Percentiles rank a stretch among this genome's conserved stretches.
These are phyloP conservation scores for Dispira parvispora DNA, from an alignment of 192 early-diverging fungal genomes.

Conservation along the genomic window DNA sequence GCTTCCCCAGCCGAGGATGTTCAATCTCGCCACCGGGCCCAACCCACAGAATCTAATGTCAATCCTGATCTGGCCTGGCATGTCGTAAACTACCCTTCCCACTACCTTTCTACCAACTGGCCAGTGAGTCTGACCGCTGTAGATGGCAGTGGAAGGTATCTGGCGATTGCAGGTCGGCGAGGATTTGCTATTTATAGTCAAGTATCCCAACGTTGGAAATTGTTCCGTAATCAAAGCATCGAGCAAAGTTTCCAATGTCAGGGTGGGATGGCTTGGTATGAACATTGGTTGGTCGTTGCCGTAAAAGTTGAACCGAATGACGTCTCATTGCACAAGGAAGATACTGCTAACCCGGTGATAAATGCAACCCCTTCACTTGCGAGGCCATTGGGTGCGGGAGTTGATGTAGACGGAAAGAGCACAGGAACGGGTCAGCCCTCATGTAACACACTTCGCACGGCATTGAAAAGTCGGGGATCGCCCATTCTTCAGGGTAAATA, in stretches of 20 bases:
- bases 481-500: too few relatives aligned
- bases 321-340: too few relatives aligned
- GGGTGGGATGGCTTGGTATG: slow-evolving; percentile 26
- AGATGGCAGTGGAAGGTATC: slow-evolving; percentile 45
- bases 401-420: too few relatives aligned
- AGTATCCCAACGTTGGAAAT: slow-evolving; percentile 60
- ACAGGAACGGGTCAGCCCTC: too few relatives aligned
- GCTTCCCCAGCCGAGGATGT: too few relatives aligned
- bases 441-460: too few relatives aligned
- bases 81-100: background rate
- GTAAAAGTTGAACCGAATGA: slow-evolving; percentile 6
- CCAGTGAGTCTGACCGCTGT: slow-evolving; percentile 39
- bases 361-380: too few relatives aligned
- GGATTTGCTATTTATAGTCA: slow-evolving; percentile 70
- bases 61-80: slow-evolving; percentile 8
- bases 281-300: slow-evolving; percentile 19
- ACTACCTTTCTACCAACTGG: slow-evolving; percentile 5
- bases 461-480: too few relatives aligned
- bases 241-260: slow-evolving; percentile 16
- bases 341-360: too few relatives aligned
- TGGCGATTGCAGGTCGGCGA: slow-evolving; percentile 72
- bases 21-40: too few relatives aligned
- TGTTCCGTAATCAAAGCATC: slow-evolving; percentile 72
- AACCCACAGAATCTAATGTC: too few relatives aligned
- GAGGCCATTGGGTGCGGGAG: too few relatives aligned